These are phyloP conservation scores for Lactarius hatsudake DNA, from an alignment of 768 basidiomycete genomes.

Conservation along the genomic window DNA sequence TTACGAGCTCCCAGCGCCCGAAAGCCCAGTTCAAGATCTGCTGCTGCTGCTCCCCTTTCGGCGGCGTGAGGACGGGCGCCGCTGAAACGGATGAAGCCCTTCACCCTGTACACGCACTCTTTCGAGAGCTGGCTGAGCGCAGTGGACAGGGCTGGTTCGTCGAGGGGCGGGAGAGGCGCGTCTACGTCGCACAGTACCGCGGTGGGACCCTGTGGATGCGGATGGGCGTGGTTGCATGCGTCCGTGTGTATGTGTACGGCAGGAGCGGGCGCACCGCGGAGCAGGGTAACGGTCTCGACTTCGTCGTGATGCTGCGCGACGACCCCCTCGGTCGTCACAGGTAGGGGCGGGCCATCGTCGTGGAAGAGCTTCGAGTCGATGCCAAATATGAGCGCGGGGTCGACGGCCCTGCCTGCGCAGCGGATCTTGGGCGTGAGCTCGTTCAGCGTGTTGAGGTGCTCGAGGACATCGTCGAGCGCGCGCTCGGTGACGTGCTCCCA, in stretches of 20 bases:
- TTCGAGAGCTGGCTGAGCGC: constrained; percentile 57
- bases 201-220: neutral
- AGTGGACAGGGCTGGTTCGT: constrained; percentile 39
- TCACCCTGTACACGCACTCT: constrained; percentile 76
- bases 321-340: neutral
- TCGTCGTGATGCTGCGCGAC: constrained; percentile 65
- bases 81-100: constrained; percentile 71
- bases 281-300: constrained; percentile 76
- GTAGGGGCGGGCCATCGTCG: constrained; percentile 25
- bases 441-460: constrained; percentile 87
- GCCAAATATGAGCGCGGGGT: constrained; percentile 83
- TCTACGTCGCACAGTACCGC: neutral
- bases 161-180: constrained; percentile 29
- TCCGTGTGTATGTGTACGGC: constrained; percentile 28
- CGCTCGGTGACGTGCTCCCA: constrained; percentile 83
- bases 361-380: constrained; percentile 78
- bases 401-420: constrained; percentile 62
- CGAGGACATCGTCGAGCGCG: constrained; percentile 75
- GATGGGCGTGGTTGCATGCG: constrained; percentile 2
- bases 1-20: constrained; percentile 71
- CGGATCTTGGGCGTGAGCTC: constrained; percentile 84
- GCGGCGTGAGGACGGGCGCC: constrained; percentile 31
- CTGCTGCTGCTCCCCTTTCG: constrained; percentile 14
- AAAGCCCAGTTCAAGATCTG: constrained; percentile 92
- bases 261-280: constrained; percentile 38